Evolutionary conservation across 2,329 filamentous ascomycete species (phyloP), one percentile per base, ranked within the genome.

Genomic region (Aspergillus sp.): DNA sequence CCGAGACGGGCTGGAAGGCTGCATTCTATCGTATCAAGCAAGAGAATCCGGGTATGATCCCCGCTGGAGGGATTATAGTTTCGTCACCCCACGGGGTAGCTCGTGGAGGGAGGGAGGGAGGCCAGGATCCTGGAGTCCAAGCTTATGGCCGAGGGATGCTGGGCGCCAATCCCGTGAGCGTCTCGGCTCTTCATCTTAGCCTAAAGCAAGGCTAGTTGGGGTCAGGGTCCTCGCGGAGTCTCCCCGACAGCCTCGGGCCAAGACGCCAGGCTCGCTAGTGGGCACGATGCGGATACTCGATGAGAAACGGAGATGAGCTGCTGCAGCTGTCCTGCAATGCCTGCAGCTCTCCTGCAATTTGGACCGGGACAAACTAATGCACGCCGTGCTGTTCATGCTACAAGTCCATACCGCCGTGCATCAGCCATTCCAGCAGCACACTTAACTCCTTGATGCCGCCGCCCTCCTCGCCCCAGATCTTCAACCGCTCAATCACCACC

Each of bases 381-480:
- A 16, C 5, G 34, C n/a, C n/a, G 4, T n/a, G 14, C n/a, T 17
- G 7, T 38, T n/a, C 34, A 38, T 38, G 25, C 34, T 17, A 38
- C 14, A 16, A 6, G 3, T 38, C 43, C 19, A 45, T 47, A 55
- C 53, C 56, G n/a, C 49, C 53, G 40, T 61, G 55, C 59, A 64
- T 59, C 49, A 63, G 16, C 61, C 61, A 64, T 40, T 61, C 59
- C 41, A 64, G 41, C 31, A 64, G 29, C 34, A 56, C 52, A 50
- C 57, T 48, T 29, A 64, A 50, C 31, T 62, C 60, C 52, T 60
- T 62, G 16, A 64, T 62, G 23, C 61, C 60, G 1, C 56, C 60
- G 0, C 61, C 61, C 47, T 64, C 61, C 46, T 60, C 54, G 3
- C 60, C 57, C 61, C 61, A 64, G 4, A 61, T 51, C 31, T 58